Evolutionary conservation across 2,329 filamentous ascomycete species (phyloP).

Genomic region (Meredithiella fracta): DNA sequence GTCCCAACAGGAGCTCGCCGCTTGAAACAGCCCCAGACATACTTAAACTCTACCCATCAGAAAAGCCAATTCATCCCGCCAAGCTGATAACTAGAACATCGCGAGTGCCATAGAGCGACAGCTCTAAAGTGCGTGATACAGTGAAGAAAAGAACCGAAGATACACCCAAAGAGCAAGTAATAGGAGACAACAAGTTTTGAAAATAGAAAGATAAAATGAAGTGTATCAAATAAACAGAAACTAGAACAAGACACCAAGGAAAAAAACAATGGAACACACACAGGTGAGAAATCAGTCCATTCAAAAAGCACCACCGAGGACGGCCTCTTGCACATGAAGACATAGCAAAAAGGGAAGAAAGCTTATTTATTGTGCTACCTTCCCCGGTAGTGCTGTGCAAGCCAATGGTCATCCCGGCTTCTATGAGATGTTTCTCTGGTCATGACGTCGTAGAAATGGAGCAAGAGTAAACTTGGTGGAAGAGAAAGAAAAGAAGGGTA

Average conservation of each 20-base stretch:
- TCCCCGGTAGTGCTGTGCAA: neutral
- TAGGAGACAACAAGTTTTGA: neutral
- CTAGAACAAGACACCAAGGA: neutral
- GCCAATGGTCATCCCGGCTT: neutral
- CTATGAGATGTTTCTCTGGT: constrained; percentile 6
- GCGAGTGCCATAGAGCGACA: constrained; percentile 1
- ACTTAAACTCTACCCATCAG: neutral
- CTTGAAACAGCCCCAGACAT: neutral
- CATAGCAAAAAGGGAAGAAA: neutral
- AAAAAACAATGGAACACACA: neutral
- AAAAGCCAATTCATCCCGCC: neutral
- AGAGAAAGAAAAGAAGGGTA: neutral
- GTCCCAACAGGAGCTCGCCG: neutral
- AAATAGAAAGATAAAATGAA: constrained; percentile 3
- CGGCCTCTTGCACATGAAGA: neutral
- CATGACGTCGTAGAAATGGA: constrained; percentile 6
- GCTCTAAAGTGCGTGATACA: neutral
- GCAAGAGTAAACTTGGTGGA: neutral
- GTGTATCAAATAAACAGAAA: neutral
- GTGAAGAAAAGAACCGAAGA: neutral
- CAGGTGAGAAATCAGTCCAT: neutral
- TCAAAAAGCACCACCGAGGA: neutral
- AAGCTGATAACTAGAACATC: neutral
- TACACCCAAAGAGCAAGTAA: neutral
- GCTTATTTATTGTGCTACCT: constrained; percentile 3